A percentile compares a stretch with the other conserved stretches of the same genome.
phyloP scores from a whole-genome alignment of 2,329 filamentous ascomycete genomes.

The Aureobasidium uvarum region DNA sequence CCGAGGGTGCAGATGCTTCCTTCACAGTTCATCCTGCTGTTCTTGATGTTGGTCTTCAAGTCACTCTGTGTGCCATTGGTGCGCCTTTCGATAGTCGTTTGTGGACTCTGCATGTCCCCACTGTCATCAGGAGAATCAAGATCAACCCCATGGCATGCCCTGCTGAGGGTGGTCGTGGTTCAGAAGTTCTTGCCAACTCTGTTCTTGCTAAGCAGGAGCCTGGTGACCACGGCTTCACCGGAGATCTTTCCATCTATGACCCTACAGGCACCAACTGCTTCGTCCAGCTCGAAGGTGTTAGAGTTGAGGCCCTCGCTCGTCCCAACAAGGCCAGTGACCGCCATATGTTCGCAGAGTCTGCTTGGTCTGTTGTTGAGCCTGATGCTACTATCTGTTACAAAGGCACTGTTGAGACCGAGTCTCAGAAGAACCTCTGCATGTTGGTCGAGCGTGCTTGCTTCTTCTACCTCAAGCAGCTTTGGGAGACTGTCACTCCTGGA shows the following conservation, averaged over 20 bases:
- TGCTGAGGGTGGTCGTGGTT: neutral
- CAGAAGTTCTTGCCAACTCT: conserved; percentile 16
- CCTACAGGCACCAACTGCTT: conserved; percentile 2
- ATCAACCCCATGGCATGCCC: conserved; percentile 31
- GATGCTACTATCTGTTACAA: conserved; percentile 1
- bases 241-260: conserved; percentile 13
- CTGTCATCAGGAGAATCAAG: conserved; percentile 30
- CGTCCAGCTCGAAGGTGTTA: conserved; percentile 10
- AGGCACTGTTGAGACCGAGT: neutral
- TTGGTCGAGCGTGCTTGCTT: conserved; percentile 2
- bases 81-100: conserved; percentile 36
- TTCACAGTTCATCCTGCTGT: conserved; percentile 34
- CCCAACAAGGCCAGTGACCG: conserved; percentile 13
- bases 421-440: conserved; percentile 11
- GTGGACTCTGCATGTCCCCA: conserved; percentile 32
- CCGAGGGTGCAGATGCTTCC: conserved; percentile 34
- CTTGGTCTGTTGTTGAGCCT: conserved; percentile 1
- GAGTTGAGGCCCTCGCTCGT: conserved; percentile 8
- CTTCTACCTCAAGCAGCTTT: conserved; percentile 9
- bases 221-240: conserved; percentile 10
- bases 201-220: conserved; percentile 12
- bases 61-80: conserved; percentile 34
- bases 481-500: neutral
- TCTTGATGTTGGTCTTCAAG: conserved; percentile 39
- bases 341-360: conserved; percentile 16